A percentile compares a stretch with the other conserved stretches of the same genome.
Conservation (phyloP, 352 stramenopile species). For the Phytophthora rubi region DNA sequence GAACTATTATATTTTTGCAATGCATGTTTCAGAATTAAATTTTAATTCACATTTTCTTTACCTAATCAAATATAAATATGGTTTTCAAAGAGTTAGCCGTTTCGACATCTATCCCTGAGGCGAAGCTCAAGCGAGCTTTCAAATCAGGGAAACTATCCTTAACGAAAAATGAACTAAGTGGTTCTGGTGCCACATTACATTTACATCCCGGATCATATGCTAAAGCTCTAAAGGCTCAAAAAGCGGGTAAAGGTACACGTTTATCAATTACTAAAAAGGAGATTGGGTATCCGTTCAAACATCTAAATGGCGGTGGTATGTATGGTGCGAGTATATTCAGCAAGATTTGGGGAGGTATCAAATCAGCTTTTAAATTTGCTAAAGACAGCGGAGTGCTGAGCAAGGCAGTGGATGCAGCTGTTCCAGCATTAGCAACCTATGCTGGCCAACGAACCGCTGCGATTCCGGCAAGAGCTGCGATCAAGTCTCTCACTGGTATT, state of each 20-base stretch:
- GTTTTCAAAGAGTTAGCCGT: not conserved
- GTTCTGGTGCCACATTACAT: not conserved
- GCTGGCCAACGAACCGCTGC: not conserved
- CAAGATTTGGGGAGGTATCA: not conserved
- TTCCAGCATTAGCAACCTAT: not conserved
- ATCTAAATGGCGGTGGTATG: too few relatives aligned
- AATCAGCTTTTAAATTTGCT: constrained; percentile 3
- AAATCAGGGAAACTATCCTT: not conserved
- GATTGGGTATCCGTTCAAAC: too few relatives aligned
- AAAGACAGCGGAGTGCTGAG: not conserved
- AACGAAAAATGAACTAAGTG: not conserved
- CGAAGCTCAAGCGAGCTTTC: not conserved
- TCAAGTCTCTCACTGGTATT: not conserved
- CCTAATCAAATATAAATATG: not conserved
- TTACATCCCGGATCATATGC: not conserved
- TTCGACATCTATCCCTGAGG: not conserved
- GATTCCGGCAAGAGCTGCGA: not conserved
- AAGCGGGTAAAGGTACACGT: not conserved
- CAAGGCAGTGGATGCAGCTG: not conserved
- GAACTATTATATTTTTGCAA: too few relatives aligned
- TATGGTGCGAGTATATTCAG: not conserved
- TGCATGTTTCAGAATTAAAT: too few relatives aligned
- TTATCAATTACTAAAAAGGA: not conserved
- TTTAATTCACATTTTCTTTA: not conserved
- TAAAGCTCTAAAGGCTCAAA: not conserved